Evolutionary conservation across 1,284 basidiomycete genomes (phyloP).

Genomic region (Bondarzewia mesenterica): DNA sequence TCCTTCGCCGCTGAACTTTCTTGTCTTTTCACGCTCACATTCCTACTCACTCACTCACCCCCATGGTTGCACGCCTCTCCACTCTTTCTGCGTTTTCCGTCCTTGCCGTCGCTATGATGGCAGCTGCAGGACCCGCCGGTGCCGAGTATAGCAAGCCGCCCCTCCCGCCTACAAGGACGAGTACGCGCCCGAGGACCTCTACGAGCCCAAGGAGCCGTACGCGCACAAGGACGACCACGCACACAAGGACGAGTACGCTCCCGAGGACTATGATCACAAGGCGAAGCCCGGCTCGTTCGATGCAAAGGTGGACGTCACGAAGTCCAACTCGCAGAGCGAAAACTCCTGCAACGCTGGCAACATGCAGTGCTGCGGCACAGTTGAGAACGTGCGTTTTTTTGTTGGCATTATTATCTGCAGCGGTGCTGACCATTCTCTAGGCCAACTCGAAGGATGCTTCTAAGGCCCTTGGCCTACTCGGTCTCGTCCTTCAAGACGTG

Average conservation of each 20-base stretch:
- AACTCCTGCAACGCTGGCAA: not conserved
- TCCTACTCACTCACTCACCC: not conserved
- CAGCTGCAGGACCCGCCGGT: not conserved
- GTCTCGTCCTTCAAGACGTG: slow-evolving; percentile 14
- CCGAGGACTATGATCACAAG: no score
- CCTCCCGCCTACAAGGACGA: not conserved
- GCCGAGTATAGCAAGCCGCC: not conserved
- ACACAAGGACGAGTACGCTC: no score
- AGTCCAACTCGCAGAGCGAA: no score
- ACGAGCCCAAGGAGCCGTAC: no score
- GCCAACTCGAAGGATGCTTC: not conserved
- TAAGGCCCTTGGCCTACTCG: slow-evolving; percentile 14
- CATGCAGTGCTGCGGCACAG: not conserved
- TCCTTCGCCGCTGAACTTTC: not conserved
- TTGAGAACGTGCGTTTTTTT: not conserved
- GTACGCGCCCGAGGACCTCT: not conserved
- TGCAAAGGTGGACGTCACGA: no score
- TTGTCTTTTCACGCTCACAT: not conserved
- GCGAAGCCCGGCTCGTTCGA: no score
- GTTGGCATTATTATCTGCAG: not conserved
- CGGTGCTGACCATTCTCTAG: not conserved
- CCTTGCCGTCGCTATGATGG: not conserved
- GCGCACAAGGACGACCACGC: no score
- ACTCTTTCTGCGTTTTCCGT: not conserved
- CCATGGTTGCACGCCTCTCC: not conserved